phyloP scores from a whole-genome alignment of 352 stramenopile genomes.

The Phytophthora cajani region DNA sequence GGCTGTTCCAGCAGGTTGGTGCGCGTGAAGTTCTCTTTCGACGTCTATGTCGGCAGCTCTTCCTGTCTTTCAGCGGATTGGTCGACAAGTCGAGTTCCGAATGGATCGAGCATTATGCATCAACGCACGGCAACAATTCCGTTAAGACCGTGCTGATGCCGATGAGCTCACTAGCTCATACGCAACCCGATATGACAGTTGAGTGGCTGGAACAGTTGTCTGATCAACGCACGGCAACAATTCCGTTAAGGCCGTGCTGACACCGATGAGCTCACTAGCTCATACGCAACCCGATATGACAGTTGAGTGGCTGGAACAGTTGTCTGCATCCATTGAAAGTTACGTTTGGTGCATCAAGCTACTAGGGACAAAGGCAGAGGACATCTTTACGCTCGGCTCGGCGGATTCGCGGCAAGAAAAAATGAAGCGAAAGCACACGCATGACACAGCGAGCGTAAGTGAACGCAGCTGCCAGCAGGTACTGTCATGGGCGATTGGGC shows the following conservation, averaged over 20 bases:
- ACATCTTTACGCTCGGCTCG: constrained; percentile 20
- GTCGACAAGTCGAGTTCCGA: constrained; percentile 44
- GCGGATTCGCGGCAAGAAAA: constrained; percentile 12
- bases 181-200: constrained; percentile 32
- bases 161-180: constrained; percentile 45
- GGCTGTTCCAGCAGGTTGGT: constrained; percentile 53
- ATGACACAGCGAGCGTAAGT: neutral
- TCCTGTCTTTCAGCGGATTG: constrained; percentile 53
- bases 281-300: constrained; percentile 30
- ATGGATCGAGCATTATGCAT: constrained; percentile 62
- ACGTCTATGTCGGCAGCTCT: constrained; percentile 48
- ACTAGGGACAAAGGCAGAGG: constrained; percentile 41
- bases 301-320: constrained; percentile 69
- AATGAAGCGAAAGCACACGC: constrained; percentile 44
- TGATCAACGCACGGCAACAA: constrained; percentile 24
- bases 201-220: constrained; percentile 74
- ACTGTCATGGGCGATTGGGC: constrained; percentile 47
- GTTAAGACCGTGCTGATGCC: constrained; percentile 54
- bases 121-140: constrained; percentile 17
- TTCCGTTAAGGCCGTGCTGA: constrained; percentile 45
- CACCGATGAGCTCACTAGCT: constrained; percentile 53
- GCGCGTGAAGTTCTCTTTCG: constrained; percentile 49
- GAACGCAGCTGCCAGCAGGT: constrained; percentile 27
- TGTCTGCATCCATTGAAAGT: constrained; percentile 64
- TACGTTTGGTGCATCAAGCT: constrained; percentile 63